Conservation (phyloP, 306 rosid species). For the Vicia sativa region DNA sequence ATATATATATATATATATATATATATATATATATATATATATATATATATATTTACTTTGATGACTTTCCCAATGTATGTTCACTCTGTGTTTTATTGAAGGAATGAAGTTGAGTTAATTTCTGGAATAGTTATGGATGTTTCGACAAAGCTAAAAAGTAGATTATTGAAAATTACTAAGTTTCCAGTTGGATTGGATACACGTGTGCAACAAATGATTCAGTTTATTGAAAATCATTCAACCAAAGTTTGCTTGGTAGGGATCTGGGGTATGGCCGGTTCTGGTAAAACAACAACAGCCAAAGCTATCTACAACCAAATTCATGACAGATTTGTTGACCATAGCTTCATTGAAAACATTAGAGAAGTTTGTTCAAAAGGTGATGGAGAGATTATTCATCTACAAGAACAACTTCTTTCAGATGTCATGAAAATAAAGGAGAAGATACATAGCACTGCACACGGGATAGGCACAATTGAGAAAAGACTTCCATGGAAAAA, state of each 20-base stretch:
- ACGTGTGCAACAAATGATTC: not conserved
- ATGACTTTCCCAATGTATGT: too few relatives aligned
- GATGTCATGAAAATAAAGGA: not conserved
- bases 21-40: too few relatives aligned
- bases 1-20: too few relatives aligned
- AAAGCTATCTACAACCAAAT: not conserved
- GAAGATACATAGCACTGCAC: not conserved
- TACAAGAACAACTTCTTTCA: conserved; percentile 28
- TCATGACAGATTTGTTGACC: accelerated
- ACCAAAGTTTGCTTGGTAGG: conserved; percentile 3
- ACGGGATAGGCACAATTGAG: too few relatives aligned
- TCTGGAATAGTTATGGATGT: not conserved
- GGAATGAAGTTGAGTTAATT: not conserved
- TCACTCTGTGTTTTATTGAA: not conserved
- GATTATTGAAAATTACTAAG: not conserved
- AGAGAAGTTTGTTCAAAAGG: conserved; percentile 13
- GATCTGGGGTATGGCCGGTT: conserved; percentile 32
- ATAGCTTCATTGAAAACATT: conserved; percentile 10
- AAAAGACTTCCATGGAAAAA: too few relatives aligned
- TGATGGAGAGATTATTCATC: not conserved
- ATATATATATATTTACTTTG: too few relatives aligned
- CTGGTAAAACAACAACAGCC: not conserved
- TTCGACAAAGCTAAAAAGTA: not conserved
- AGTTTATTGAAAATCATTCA: not conserved
- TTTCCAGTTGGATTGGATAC: conserved; percentile 27